These are phyloP conservation scores for Bruguiera sexangula DNA, from an alignment of 345 rosid genomes.

Conservation along the genomic window DNA sequence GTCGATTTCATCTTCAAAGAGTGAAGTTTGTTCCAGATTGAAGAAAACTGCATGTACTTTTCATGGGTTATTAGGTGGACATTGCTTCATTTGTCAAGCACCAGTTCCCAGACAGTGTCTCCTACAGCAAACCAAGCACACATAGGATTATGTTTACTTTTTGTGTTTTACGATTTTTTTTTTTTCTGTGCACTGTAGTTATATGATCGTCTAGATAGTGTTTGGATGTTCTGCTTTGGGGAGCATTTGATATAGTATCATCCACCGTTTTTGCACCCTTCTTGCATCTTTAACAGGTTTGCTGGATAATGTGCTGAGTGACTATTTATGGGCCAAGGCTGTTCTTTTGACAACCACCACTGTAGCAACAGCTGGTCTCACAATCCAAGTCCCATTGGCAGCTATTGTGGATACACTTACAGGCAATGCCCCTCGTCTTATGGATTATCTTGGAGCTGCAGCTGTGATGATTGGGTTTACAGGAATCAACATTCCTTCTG, in stretches of 20 bases:
- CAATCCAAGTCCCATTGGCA: slow-evolving; percentile 94
- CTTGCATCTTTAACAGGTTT: slow-evolving; percentile 45
- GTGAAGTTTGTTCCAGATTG: too few species aligned
- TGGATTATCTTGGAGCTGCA: slow-evolving; percentile 74
- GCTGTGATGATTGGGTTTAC: slow-evolving; percentile 90
- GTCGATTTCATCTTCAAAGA: background rate
- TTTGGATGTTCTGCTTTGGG: background rate
- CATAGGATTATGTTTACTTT: too few species aligned
- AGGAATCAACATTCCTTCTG: slow-evolving; percentile 78
- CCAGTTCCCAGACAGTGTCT: too few species aligned
- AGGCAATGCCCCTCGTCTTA: slow-evolving; percentile 64
- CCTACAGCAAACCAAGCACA: too few species aligned
- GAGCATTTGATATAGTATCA: background rate
- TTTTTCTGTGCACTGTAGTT: too few species aligned
- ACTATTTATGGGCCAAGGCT: slow-evolving; percentile 94
- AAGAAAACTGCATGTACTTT: too few species aligned
- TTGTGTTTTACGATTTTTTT: too few species aligned
- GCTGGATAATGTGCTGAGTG: slow-evolving; percentile 89
- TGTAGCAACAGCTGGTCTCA: slow-evolving; percentile 88
- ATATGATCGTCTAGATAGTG: too few species aligned
- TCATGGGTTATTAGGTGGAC: too few species aligned
- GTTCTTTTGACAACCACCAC: slow-evolving; percentile 86
- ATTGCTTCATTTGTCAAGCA: too few species aligned
- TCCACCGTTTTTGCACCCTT: background rate
- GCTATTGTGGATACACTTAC: slow-evolving; percentile 71